Base-by-base conservation (phyloP, 1,284 basidiomycete genomes). In the Trametes hirsuta region DNA sequence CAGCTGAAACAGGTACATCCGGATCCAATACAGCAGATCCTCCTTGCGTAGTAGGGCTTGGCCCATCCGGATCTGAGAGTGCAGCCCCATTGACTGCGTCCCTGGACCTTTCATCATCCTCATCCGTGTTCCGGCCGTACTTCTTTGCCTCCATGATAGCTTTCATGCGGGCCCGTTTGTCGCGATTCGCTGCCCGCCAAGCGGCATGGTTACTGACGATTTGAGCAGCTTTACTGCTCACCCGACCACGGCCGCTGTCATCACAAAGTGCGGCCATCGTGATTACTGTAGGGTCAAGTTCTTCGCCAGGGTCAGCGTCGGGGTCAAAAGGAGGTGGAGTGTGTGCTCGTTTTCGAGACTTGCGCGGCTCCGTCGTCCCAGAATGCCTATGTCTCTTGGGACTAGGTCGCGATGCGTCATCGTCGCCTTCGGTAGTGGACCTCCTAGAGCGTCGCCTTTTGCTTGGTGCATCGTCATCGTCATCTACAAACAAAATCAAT, bases 221-320 rank as follows among this genome's bases (percentile, higher is more conserved):
- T 65, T 89, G 85, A 6, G 79, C 78, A 0, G 87, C 88, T 71
- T 87, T 90, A 67, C 81, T 87, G 68, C 90, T 91, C 46, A 91
- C 77, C 36, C 90, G 83, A 10, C 90, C 91, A 59, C 85, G 84
- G 4, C 88, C 88, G 2, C 81, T 88, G 68, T 93, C 90, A 30
- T 80, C 81, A 69, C 90, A 92, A 2, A 93, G 79, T 0, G 83
- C 74, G 14, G 88, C 85, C 90, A 93, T 93, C 4, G 88, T 91
- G n/a, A 88, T 76, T 3, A 81, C 77, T 0, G 89, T 91, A 15
- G 90, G 90, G 67, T 93, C 90, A 42, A 93, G 75, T 37, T 89
- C 86, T 69, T 89, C 88, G 12, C 89, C 89, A 2, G 88, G 86
- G 69, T 84, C 81, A 0, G 83, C 84, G 49, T 80, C 76, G 25